Conservation (phyloP, 257 asterid genomes). For the Sherardia arvensis region DNA sequence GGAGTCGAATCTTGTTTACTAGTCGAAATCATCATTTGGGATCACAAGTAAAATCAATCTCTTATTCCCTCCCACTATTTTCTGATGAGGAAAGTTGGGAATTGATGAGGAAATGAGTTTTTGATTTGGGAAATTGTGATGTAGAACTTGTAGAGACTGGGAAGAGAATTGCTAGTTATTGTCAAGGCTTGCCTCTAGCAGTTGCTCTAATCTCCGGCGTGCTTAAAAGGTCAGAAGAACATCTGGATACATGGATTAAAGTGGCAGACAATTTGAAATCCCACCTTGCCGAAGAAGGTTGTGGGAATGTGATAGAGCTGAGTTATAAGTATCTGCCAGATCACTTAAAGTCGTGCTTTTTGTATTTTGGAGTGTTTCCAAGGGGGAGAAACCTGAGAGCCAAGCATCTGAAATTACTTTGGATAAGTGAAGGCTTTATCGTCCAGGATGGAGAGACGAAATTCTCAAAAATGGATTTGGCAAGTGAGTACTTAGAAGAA, state of each 20-base stretch:
- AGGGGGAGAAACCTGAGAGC: background rate
- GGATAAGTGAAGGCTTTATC: conserved; percentile 1
- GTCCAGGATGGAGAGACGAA: no score
- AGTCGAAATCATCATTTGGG: background rate
- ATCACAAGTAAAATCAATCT: background rate
- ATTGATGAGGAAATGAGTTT: background rate
- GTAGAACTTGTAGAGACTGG: background rate
- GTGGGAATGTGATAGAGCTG: background rate
- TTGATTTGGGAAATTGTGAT: no score
- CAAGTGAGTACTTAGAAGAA: background rate
- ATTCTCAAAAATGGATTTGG: background rate
- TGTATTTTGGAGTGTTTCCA: background rate
- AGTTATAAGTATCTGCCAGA: background rate
- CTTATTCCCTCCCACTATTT: background rate
- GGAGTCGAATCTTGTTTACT: background rate
- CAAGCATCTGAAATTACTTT: background rate
- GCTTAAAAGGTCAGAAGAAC: background rate
- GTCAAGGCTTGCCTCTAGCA: background rate
- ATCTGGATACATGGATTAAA: background rate
- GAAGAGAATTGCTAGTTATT: background rate
- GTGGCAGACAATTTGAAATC: background rate
- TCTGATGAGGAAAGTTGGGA: conserved; percentile 2
- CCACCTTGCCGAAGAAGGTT: background rate
- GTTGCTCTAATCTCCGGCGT: background rate
- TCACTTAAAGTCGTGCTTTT: background rate